phyloP scores from a whole-genome alignment of 352 stramenopile genomes.

The Achlya hypogyna region DNA sequence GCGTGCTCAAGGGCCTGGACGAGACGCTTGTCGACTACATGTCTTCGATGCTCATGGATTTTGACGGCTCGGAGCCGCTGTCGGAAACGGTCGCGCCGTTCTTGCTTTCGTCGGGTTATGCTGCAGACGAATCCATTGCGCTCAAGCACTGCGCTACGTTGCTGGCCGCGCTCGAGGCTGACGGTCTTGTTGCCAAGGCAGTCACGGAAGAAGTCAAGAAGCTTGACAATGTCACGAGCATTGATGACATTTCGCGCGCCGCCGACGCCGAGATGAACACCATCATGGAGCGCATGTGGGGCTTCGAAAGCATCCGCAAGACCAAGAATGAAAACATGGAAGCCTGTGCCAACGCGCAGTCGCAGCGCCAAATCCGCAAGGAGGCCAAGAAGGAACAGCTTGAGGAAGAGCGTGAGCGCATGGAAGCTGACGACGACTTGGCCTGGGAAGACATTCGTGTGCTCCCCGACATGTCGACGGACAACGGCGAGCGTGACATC shows the following conservation, averaged over 20 bases:
- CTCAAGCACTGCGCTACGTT: conserved; percentile 34
- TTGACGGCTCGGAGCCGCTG: conserved; percentile 35
- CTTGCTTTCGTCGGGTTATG: conserved; percentile 44
- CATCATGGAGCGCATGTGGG: conserved; percentile 77
- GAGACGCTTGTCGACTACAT: conserved; percentile 67
- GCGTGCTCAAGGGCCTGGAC: conserved; percentile 49
- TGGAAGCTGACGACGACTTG: conserved; percentile 55
- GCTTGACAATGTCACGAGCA: conserved; percentile 52
- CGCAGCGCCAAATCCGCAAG: conserved; percentile 72
- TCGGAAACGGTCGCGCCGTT: conserved; percentile 62
- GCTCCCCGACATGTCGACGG: conserved; percentile 60
- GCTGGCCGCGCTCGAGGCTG: conserved; percentile 25
- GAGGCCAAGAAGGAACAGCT: conserved; percentile 58
- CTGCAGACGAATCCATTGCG: conserved; percentile 34
- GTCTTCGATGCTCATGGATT: conserved; percentile 36
- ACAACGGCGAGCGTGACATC: conserved; percentile 79
- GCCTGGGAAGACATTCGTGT: conserved; percentile 72
- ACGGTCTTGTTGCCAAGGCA: background rate
- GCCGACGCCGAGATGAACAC: conserved; percentile 44
- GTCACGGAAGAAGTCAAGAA: conserved; percentile 24
- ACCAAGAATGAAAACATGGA: conserved; percentile 72
- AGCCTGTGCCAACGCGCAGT: conserved; percentile 59
- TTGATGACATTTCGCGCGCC: conserved; percentile 55
- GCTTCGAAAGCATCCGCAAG: conserved; percentile 76
- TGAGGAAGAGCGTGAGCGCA: conserved; percentile 42